Evolutionary conservation across 768 basidiomycete species (phyloP).

Genomic region (Boletus subcaerulescens): DNA sequence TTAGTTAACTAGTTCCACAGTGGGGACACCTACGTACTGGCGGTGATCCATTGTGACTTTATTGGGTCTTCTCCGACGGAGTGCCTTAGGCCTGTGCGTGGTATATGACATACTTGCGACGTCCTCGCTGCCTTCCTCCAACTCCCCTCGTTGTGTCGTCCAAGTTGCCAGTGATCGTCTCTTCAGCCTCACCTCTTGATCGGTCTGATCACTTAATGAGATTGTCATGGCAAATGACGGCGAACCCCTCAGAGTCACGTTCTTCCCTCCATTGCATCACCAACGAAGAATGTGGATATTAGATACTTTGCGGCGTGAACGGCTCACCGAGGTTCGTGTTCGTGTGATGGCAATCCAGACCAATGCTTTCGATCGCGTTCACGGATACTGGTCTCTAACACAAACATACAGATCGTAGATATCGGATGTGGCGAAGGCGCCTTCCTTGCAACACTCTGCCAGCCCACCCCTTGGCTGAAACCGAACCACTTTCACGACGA

Average conservation of each 20-base stretch:
- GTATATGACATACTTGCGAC: constrained; percentile 1
- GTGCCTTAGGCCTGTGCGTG: constrained; percentile 8
- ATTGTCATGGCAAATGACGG: constrained; percentile 17
- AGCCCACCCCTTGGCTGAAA: constrained; percentile 72
- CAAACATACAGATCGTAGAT: constrained; percentile 60
- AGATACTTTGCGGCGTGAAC: constrained; percentile 55
- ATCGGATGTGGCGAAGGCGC: constrained; percentile 84
- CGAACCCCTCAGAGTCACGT: constrained; percentile 47
- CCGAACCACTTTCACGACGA: constrained; percentile 24
- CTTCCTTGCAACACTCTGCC: constrained; percentile 64
- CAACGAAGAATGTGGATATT: constrained; percentile 74
- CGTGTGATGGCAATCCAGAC: not conserved
- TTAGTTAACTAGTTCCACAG: not conserved
- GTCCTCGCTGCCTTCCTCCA: not conserved
- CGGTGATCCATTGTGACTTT: constrained; percentile 7
- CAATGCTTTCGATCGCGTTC: not conserved
- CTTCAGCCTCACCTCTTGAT: not conserved
- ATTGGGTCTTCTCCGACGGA: constrained; percentile 21
- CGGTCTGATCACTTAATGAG: not conserved
- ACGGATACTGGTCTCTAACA: not conserved
- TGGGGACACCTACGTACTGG: not conserved
- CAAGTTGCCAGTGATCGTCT: not conserved
- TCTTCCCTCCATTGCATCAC: constrained; percentile 64
- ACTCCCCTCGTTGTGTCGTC: not conserved
- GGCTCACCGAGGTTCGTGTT: constrained; percentile 47